Percentiles rank a stretch among this genome's conserved stretches.
These are phyloP conservation scores for Fusarium keratoplasticum DNA, from an alignment of 2,329 filamentous ascomycete species.

Conservation along the genomic window DNA sequence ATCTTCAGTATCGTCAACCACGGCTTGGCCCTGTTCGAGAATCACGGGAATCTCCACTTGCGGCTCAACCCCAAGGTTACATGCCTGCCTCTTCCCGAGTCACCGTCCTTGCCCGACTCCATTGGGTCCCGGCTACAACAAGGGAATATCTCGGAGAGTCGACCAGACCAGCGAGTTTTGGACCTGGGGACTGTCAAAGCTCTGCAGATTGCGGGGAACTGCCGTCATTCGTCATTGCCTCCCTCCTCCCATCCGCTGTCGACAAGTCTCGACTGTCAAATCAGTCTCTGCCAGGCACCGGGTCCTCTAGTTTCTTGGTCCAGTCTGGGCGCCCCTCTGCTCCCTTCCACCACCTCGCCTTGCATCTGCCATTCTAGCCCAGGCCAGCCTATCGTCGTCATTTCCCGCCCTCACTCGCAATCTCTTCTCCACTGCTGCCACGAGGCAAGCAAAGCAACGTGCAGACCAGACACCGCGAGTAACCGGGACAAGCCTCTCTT, in stretches of 20 bases:
- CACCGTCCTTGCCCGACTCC: slow-evolving; percentile 5
- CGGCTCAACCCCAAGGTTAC: slow-evolving; percentile 34
- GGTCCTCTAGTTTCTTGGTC: background rate
- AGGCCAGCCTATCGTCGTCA: slow-evolving; percentile 3
- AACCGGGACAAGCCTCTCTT: slow-evolving; percentile 31
- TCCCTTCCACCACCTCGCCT: slow-evolving; percentile 4
- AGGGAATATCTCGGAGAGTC: slow-evolving; percentile 43
- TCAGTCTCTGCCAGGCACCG: background rate
- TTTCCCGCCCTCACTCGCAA: background rate
- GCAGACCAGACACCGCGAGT: slow-evolving; percentile 22
- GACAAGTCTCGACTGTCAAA: background rate
- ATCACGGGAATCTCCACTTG: slow-evolving; percentile 37
- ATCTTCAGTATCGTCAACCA: background rate
- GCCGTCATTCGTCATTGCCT: slow-evolving; percentile 16
- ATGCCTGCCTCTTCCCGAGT: slow-evolving; percentile 7
- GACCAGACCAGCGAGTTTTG: slow-evolving; percentile 10
- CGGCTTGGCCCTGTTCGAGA: background rate
- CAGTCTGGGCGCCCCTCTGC: background rate
- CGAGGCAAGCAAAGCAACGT: slow-evolving; percentile 19
- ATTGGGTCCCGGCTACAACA: slow-evolving; percentile 37
- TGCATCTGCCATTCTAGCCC: slow-evolving; percentile 7
- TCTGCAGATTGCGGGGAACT: slow-evolving; percentile 40
- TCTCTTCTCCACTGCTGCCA: slow-evolving; percentile 17
- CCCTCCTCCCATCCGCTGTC: slow-evolving; percentile 14
- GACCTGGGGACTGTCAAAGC: slow-evolving; percentile 28